Evolutionary conservation across 2,329 filamentous ascomycete genomes (phyloP), one percentile per base, ranked within the genome.

Genomic region (Ceratocystis papillata): DNA sequence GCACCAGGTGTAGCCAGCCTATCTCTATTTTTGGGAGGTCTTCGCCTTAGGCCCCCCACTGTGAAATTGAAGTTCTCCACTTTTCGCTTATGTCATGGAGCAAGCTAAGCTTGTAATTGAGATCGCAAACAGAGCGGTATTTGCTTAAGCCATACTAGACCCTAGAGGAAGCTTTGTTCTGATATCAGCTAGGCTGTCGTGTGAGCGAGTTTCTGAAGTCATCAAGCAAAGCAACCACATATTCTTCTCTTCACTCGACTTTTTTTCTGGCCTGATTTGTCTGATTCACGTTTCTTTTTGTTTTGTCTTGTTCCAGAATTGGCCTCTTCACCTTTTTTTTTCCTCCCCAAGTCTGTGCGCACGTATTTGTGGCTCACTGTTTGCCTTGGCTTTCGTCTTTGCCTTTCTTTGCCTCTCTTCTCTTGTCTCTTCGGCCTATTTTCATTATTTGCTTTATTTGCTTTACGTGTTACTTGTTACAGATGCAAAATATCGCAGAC

Each of bases 391-490:
- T 50, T 8, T 50, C 12, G n/a, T 50, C 20, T 55, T 55, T 55
- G 17, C 48, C 20, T 53, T 53, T 8, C 48, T 17, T 12, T 45
- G n/a, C 48, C 48, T 53, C 48, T 53, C 20, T 25, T 22, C 48
- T 25, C 48, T 10, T 41, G 37, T 41, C 37, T 12, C 37, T 37
- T 12, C 17, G 46, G 46, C 46, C 46, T 50, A 12, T 50, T 50
- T 22, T 50, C 37, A 41, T 12, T 4, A 41, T 41, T 53, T 59
- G 53, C 28, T 5, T 59, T 33, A 25, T 59, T 59, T 59, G 28
- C 55, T 37, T 37, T 59, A 59, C 55, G 55, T 59, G 55, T 59
- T 59, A 59, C 55, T 41, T 41, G 10, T 41, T 41, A 41, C 37
- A 41, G 37, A 41, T 41, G 55, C 55, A 59, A 59, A 59, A 59